These are phyloP conservation scores for Vitis cinerea DNA, from an alignment of 164 flowering plant genomes.

Conservation along the genomic window DNA sequence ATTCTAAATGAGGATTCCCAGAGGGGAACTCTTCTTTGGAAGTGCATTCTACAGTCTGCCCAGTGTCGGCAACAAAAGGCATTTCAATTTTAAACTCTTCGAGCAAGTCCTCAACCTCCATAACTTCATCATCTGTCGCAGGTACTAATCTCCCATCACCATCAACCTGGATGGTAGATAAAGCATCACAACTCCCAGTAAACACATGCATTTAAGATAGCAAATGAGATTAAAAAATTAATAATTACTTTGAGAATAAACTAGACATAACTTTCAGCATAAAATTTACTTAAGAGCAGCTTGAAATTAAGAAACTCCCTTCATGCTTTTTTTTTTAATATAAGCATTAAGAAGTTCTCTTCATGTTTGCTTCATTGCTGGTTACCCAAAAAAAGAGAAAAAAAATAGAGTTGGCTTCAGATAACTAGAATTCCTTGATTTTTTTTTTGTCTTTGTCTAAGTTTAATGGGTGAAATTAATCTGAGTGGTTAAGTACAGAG, in stretches of 20 bases:
- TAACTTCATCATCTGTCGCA: constrained; percentile 87
- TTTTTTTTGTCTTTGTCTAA: no score
- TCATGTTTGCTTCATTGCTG: no score
- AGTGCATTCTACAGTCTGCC: constrained; percentile 24
- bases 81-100: constrained; percentile 45
- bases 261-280: no score
- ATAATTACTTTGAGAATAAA: not conserved
- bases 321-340: no score
- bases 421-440: no score
- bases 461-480: no score
- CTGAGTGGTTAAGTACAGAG: no score
- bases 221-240: not conserved
- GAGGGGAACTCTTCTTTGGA: constrained; percentile 24
- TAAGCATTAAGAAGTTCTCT: no score
- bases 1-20: constrained; percentile 24
- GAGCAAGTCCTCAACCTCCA: constrained; percentile 76
- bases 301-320: no score
- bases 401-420: no score
- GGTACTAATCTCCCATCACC: constrained; percentile 80
- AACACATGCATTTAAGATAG: not conserved
- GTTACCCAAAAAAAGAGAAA: no score
- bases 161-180: constrained; percentile 52
- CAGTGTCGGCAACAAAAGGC: constrained; percentile 29
- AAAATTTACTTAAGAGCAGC: no score
- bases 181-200: not conserved